Evolutionary conservation across 306 rosid species (phyloP).

Genomic region (Cicer bijugum): DNA sequence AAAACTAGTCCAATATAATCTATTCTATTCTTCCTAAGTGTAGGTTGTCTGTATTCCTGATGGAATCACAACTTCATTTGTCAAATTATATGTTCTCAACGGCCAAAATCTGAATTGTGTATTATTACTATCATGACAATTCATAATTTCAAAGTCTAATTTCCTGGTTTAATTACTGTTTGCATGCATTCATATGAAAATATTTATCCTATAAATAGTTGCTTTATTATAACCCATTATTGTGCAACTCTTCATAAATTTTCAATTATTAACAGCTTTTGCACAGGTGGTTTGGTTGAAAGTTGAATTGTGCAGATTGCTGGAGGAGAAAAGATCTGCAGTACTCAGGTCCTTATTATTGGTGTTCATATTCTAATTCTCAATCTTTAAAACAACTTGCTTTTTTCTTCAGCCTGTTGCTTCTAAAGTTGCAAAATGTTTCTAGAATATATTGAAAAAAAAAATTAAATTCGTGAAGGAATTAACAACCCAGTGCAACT

Average conservation of each 20-base stretch:
- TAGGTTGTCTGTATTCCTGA: constrained; percentile 20
- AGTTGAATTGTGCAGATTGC: constrained; percentile 86
- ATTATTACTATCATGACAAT: constrained; percentile 32
- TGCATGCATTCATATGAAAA: constrained; percentile 37
- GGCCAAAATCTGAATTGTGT: constrained; percentile 27
- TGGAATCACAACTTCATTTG: constrained; percentile 30
- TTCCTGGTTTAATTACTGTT: constrained; percentile 36
- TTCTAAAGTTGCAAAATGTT: constrained; percentile 24
- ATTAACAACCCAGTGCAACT: constrained; percentile 21
- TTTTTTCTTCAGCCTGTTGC: constrained; percentile 33
- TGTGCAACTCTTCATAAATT: constrained; percentile 43
- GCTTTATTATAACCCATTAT: constrained; percentile 35
- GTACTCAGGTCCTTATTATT: constrained; percentile 67
- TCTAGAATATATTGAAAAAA: constrained; percentile 35
- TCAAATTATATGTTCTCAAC: constrained; percentile 16
- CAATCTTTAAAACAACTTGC: constrained; percentile 25
- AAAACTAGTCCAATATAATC: constrained; percentile 13
- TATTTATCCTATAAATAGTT: constrained; percentile 35
- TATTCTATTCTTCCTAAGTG: constrained; percentile 8
- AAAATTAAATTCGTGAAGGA: constrained; percentile 26
- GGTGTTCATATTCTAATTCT: constrained; percentile 30
- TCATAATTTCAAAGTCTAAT: constrained; percentile 28
- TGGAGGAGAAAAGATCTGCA: constrained; percentile 95
- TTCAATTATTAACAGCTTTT: constrained; percentile 55
- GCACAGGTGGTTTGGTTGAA: constrained; percentile 92